phyloP scores from a whole-genome alignment of 148 eudicot genomes.

The Arbutus unedo region DNA sequence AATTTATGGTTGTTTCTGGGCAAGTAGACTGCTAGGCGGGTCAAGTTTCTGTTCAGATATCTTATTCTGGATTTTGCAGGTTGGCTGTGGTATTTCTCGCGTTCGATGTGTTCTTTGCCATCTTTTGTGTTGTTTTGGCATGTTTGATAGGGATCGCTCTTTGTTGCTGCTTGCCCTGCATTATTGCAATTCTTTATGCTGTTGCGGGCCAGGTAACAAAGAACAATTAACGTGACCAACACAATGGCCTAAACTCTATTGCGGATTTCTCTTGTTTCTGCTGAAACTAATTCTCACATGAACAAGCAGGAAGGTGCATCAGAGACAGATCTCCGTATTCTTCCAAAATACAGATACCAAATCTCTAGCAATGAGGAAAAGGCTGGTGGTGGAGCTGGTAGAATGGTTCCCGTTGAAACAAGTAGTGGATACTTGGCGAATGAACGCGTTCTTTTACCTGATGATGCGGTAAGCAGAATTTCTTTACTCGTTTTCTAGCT shows the following conservation, averaged over 20 bases:
- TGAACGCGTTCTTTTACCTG: constrained; percentile 77
- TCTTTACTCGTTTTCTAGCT: not conserved
- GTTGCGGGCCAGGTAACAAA: constrained; percentile 85
- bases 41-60: not conserved
- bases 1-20: not conserved
- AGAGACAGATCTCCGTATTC: constrained; percentile 76
- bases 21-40: not conserved
- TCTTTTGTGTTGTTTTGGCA: constrained; percentile 90
- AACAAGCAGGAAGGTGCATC: constrained; percentile 91
- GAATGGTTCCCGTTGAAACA: constrained; percentile 77
- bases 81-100: constrained; percentile 89
- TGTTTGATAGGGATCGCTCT: constrained; percentile 89
- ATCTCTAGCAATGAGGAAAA: constrained; percentile 48
- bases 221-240: not conserved
- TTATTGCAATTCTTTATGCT: constrained; percentile 88
- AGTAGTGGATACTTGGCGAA: constrained; percentile 54
- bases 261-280: not conserved
- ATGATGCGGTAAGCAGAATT: constrained; percentile 80
- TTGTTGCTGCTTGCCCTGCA: constrained; percentile 98
- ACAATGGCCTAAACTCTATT: not conserved
- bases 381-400: constrained; percentile 59
- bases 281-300: constrained; percentile 13
- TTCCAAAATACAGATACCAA: constrained; percentile 70
- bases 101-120: constrained; percentile 94
- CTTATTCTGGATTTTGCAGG: constrained; percentile 48